Evolutionary conservation across 2,329 filamentous ascomycete genomes (phyloP), one percentile per base, ranked within the genome.

Genomic region (Aspergillus fijiensis): DNA sequence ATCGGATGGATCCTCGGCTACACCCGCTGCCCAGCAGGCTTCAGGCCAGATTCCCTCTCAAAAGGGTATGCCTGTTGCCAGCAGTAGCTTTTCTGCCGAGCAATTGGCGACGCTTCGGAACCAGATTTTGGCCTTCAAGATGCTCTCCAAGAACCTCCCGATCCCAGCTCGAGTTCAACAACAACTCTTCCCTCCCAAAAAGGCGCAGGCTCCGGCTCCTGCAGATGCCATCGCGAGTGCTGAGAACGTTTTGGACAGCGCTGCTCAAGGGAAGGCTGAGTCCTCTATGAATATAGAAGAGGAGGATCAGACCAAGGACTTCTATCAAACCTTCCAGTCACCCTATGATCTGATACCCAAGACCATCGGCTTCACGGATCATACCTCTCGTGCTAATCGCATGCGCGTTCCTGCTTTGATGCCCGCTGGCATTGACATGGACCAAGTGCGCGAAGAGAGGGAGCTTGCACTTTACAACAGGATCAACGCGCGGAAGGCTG

Each of bases 81-180:
- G 70, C 49, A 83, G 83, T 54, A 87, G 87, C 62, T 93, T 96
- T 73, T 88, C 87, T 12, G 84, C 85, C 25, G 90, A 95, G 59
- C 95, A 99, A 74, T 80, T 96, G 50, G 82, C 84, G 25, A 86
- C 91, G 49, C 80, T 99, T 10, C 85, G 91, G 61, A 88, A 90
- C 65, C 95, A 99, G 74, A 96, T 98, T 54, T 84, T 89, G 68
- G 93, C 94, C 0, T 98, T 97, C 78, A 96, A 96, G 77, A 84
- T 92, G 66, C 82, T 99, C 4, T 89, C 91, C 5, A 96, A 95
- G 76, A 96, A 96, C 67, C 83, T 89, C 14, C 89, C 92, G 0
- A 86, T 98, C 3, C 92, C 94, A 1, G 77, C 85, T 31, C 84
- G 86, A 63, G 85, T 96, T 65, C 92, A 96, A 73, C 90, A 94